These are phyloP conservation scores for Trebouxia gelatinosa DNA, from an alignment of 163 green algal species.

Conservation along the genomic window DNA sequence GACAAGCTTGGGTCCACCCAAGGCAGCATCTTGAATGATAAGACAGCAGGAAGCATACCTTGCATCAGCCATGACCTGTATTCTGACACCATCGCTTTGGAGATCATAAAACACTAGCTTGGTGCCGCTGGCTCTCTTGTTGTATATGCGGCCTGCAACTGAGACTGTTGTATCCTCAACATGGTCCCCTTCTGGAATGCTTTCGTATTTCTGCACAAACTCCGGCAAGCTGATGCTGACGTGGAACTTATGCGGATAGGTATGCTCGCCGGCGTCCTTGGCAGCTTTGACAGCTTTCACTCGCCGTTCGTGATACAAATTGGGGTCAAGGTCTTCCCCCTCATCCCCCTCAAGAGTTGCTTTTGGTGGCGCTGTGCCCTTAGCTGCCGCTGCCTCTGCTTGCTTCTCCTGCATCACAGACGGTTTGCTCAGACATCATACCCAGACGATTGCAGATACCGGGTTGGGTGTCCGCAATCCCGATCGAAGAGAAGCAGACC, in stretches of 20 bases:
- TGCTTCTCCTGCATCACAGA: constrained; percentile 49
- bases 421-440: too few species aligned
- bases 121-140: constrained; percentile 80
- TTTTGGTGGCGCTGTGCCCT: constrained; percentile 45
- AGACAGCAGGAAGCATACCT: constrained; percentile 27
- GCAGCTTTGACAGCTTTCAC: constrained; percentile 68
- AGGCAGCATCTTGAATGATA: too few species aligned
- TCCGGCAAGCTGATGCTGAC: constrained; percentile 74
- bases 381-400: constrained; percentile 55
- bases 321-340: constrained; percentile 71
- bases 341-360: constrained; percentile 60
- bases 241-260: constrained; percentile 99
- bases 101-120: constrained; percentile 98
- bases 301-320: constrained; percentile 87
- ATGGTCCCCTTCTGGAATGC: constrained; percentile 73
- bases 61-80: constrained; percentile 94
- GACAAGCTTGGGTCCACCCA: too few species aligned
- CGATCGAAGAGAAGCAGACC: too few species aligned
- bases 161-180: constrained; percentile 48
- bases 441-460: too few species aligned
- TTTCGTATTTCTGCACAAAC: constrained; percentile 78
- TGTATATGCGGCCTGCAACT: constrained; percentile 82
- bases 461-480: too few species aligned
- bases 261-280: constrained; percentile 85
- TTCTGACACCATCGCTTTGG: constrained; percentile 77